Base-by-base conservation (phyloP, 495 filamentous ascomycete genomes). In the Lophium mytilinum region DNA sequence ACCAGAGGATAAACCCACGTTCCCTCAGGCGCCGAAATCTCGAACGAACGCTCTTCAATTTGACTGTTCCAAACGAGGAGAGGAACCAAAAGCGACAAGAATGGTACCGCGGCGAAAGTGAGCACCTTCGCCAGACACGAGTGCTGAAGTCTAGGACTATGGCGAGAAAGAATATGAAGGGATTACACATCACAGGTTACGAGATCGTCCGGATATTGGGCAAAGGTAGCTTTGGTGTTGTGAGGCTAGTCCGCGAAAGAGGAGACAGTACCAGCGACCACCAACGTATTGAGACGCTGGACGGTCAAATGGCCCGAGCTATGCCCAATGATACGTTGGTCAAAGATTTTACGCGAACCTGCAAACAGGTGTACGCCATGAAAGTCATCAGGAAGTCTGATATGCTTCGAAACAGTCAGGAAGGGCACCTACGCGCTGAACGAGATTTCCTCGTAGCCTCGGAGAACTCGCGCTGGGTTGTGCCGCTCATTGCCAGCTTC, bases 211-310 rank as follows among this genome's bases (percentile, higher is more conserved):
- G 87, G 61, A 75, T 90, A n/a, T 78, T 97, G n/a, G 92, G 92
- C 0, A 94, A 91, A 69, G 92, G 92, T 12, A 95, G 91, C 63
- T 97, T 96, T 73, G 92, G 92, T 1, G 85, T 95, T 52, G 92
- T 97, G 7, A 78, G 85, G 45, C 76, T 97, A 21, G 90, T 95
- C 7, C 82, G 81, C 15, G 85, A 92, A 67, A 83, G 77, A 59
- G 55, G 68, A 4, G 55, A 71, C 9, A 60, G 30, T 18, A 61
- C 58, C 12, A 53, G 53, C 45, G 41, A 36, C 8, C 39, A 37
- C 1, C 45, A 46, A 9, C 35, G 37, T 11, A 14, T 56, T 35
- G 51, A 53, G 15, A 50, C 24, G 33, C n/a, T 61, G 9, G 62
- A 45, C 37, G 41, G 39, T 11, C 37, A 30, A 19, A 12, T 12